These are phyloP conservation scores for Biancaea sappan DNA, from an alignment of 306 rosid genomes.

Conservation along the genomic window DNA sequence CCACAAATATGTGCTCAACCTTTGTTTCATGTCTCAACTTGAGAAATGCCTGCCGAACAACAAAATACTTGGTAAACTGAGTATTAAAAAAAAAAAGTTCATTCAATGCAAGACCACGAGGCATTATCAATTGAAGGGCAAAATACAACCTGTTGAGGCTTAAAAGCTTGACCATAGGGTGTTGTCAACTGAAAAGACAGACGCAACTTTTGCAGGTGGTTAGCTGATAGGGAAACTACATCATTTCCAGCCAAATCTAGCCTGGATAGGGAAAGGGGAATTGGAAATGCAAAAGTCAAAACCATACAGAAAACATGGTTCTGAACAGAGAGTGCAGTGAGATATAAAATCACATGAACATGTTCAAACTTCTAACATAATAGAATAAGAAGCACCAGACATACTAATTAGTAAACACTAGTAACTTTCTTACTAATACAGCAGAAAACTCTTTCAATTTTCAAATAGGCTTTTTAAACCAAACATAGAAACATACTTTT, in stretches of 20 bases:
- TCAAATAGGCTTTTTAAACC: slow-evolving; percentile 23
- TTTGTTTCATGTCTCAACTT: slow-evolving; percentile 85
- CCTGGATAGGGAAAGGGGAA: slow-evolving; percentile 48
- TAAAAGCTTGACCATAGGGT: slow-evolving; percentile 70
- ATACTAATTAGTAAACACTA: slow-evolving; percentile 15
- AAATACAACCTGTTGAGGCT: slow-evolving; percentile 88
- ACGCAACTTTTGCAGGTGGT: slow-evolving; percentile 90
- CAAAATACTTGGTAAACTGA: slow-evolving; percentile 40
- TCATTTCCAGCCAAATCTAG: slow-evolving; percentile 76
- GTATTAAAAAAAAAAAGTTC: slow-evolving; percentile 22
- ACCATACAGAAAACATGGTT: slow-evolving; percentile 4
- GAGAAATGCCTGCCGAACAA: slow-evolving; percentile 77
- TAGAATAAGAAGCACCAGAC: slow-evolving; percentile 25
- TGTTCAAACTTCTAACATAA: slow-evolving; percentile 8
- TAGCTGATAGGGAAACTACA: slow-evolving; percentile 73
- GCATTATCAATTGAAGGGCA: neutral
- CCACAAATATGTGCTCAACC: slow-evolving; percentile 84
- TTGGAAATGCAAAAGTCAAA: slow-evolving; percentile 31
- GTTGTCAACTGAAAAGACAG: slow-evolving; percentile 78
- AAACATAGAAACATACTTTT: slow-evolving; percentile 58
- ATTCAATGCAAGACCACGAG: slow-evolving; percentile 20
- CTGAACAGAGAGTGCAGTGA: slow-evolving; percentile 5
- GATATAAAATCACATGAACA: slow-evolving; percentile 17
- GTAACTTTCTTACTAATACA: neutral
- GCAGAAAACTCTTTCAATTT: slow-evolving; percentile 20